A percentile compares a stretch with the other conserved stretches of the same genome.
Evolutionary conservation across 495 filamentous ascomycete species (phyloP).

Genomic region (Neurospora sp.): DNA sequence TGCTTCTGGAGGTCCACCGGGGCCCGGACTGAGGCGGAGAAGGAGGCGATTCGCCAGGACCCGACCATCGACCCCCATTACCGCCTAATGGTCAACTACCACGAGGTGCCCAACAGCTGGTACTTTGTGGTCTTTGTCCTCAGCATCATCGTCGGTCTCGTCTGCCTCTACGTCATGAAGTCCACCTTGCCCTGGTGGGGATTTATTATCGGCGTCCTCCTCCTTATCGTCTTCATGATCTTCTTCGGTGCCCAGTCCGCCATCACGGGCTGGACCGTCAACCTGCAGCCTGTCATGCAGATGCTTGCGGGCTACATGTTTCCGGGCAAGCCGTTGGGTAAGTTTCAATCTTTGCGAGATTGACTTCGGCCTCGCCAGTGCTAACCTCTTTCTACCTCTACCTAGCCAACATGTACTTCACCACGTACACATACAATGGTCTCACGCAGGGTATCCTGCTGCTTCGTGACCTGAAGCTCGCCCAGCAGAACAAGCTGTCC

Average conservation of each 20-base stretch:
- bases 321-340: slow-evolving; percentile 24
- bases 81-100: slow-evolving; percentile 34
- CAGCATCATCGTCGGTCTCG: slow-evolving; percentile 40
- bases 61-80: slow-evolving; percentile 12
- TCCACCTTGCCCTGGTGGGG: slow-evolving; percentile 47
- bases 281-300: slow-evolving; percentile 5
- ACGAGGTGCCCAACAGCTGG: slow-evolving; percentile 48
- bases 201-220: slow-evolving; percentile 38
- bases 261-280: neutral
- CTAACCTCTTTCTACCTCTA: neutral
- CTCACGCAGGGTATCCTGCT: slow-evolving; percentile 18
- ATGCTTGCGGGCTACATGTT: slow-evolving; percentile 26
- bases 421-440: slow-evolving; percentile 15
- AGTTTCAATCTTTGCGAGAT: neutral
- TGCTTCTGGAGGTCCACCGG: slow-evolving; percentile 2
- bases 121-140: slow-evolving; percentile 34
- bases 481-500: slow-evolving; percentile 31
- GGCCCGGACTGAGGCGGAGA: neutral
- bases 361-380: no score
- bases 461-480: slow-evolving; percentile 21
- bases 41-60: neutral
- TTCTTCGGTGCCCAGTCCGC: neutral
- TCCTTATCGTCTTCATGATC: slow-evolving; percentile 23
- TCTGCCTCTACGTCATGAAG: slow-evolving; percentile 30
- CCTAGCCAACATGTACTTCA: slow-evolving; percentile 26